These are phyloP conservation scores for Phytophthora sp. DNA, from an alignment of 352 stramenopile genomes.

Conservation along the genomic window DNA sequence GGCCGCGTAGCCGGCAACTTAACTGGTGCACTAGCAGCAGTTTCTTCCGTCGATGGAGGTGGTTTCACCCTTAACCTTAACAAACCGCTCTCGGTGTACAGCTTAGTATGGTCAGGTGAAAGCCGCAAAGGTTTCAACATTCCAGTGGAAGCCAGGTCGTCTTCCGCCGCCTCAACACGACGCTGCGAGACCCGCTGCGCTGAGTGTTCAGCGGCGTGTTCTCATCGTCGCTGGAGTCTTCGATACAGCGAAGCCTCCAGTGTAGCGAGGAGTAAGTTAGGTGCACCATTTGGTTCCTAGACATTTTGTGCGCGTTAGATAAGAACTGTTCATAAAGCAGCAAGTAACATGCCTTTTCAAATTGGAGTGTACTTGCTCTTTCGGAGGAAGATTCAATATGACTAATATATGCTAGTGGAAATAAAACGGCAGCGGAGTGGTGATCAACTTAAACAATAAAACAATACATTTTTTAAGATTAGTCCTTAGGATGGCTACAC, in stretches of 20 bases:
- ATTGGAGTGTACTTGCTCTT: neutral
- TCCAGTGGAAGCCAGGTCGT: neutral
- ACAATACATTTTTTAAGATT: too few species aligned
- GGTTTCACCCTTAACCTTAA: neutral
- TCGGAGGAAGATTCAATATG: neutral
- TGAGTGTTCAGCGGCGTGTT: neutral
- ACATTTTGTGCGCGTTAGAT: neutral
- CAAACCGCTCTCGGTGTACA: neutral
- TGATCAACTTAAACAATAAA: neutral
- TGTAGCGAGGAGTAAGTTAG: neutral
- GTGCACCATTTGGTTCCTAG: neutral
- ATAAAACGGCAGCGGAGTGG: neutral
- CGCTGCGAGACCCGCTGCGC: neutral
- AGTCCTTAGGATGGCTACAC: neutral
- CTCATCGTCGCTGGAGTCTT: constrained; percentile 4
- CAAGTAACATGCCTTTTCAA: neutral
- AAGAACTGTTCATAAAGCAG: neutral
- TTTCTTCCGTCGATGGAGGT: neutral
- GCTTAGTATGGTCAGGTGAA: neutral
- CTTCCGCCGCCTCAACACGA: neutral
- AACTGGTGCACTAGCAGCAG: neutral
- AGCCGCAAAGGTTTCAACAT: neutral
- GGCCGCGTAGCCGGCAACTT: neutral
- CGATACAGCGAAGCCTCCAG: neutral
- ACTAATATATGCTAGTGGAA: neutral